These are phyloP conservation scores for Gossypium australe DNA, from an alignment of 345 rosid genomes.

Conservation along the genomic window DNA sequence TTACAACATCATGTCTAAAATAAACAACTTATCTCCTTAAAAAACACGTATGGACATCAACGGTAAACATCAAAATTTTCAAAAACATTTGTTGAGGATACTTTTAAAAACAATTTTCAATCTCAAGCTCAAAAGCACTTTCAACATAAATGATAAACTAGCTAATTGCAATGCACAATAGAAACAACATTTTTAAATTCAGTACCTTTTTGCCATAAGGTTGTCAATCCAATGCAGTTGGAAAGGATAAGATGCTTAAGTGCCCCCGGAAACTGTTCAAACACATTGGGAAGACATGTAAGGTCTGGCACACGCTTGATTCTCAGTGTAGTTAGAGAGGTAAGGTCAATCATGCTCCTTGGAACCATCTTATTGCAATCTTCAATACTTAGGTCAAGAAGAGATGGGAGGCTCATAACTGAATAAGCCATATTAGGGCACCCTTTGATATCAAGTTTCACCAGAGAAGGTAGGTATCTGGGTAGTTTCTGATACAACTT, in stretches of 20 bases:
- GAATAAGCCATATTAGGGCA: constrained; percentile 12
- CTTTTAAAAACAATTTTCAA: too few species aligned
- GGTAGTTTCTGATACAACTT: constrained; percentile 14
- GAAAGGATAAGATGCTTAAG: neutral
- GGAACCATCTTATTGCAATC: neutral
- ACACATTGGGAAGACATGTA: neutral
- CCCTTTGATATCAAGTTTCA: constrained; percentile 4
- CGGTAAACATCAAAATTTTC: too few species aligned
- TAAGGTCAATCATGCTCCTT: constrained; percentile 1
- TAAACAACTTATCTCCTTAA: too few species aligned
- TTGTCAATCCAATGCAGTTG: constrained; percentile 6
- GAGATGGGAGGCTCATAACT: constrained; percentile 3
- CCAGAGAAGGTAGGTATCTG: constrained; percentile 10
- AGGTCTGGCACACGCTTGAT: neutral
- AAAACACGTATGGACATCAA: too few species aligned
- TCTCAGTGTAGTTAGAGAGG: constrained; percentile 3
- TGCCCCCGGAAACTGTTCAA: constrained; percentile 6
- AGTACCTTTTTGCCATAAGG: neutral
- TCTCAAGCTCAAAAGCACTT: too few species aligned
- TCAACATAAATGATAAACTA: too few species aligned
- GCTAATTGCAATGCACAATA: neutral
- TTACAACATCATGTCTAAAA: too few species aligned
- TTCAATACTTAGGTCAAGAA: constrained; percentile 10
- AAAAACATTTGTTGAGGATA: too few species aligned
- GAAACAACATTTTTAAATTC: neutral